Conservation (phyloP, 495 filamentous ascomycete species). For the Penicillium verhagenii region DNA sequence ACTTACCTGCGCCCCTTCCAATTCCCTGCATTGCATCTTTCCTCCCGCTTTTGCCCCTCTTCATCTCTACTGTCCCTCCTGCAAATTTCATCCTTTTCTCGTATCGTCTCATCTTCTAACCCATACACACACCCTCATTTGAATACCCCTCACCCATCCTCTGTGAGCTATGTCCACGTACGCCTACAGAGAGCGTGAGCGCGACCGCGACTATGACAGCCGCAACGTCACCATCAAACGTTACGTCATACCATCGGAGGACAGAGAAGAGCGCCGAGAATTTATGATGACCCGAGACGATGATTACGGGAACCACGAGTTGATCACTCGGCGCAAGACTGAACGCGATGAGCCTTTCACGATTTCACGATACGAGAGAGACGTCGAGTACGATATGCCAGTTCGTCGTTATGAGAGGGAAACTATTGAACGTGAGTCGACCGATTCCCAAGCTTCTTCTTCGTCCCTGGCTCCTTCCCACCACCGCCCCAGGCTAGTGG, state of each 20-base stretch:
- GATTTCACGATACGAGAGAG: constrained; percentile 44
- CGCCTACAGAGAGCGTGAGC: constrained; percentile 41
- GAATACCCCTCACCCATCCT: not conserved
- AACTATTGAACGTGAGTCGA: constrained; percentile 57
- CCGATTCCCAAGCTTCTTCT: too few species aligned
- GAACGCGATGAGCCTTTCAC: constrained; percentile 43
- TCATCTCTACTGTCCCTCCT: constrained; percentile 4
- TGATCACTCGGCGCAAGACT: constrained; percentile 50
- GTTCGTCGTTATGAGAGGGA: constrained; percentile 49
- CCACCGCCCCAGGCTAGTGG: constrained; percentile 64
- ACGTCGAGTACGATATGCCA: constrained; percentile 41
- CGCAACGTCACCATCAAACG: constrained; percentile 48
- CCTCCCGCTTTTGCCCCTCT: constrained; percentile 10
- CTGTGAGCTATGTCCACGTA: constrained; percentile 43
- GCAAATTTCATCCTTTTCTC: constrained; percentile 4
- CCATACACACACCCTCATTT: constrained; percentile 8
- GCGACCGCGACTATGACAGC: constrained; percentile 50
- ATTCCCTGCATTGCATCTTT: constrained; percentile 18
- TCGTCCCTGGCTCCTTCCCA: constrained; percentile 43
- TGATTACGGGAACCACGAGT: constrained; percentile 39
- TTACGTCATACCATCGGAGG: constrained; percentile 49
- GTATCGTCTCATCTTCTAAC: not conserved
- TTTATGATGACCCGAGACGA: constrained; percentile 41
- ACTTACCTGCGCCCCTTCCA: constrained; percentile 26
- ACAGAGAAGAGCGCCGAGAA: constrained; percentile 40